Base-by-base conservation (phyloP, 2,329 filamentous ascomycete species). In the Hirsutella thompsonii region DNA sequence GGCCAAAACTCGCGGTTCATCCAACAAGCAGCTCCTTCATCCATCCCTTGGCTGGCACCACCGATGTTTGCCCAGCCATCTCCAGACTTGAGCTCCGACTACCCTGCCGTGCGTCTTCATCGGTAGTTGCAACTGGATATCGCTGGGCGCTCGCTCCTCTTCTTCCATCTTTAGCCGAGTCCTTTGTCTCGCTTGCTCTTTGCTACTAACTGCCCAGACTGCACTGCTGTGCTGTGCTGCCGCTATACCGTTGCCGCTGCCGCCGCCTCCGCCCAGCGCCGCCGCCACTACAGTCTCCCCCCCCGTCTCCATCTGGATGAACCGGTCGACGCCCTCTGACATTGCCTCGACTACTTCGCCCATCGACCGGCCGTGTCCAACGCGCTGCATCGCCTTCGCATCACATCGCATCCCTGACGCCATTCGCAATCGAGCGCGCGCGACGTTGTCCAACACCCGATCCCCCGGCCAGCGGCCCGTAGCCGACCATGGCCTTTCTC, bases 401-500 rank as follows among this genome's bases (percentile, higher is more conserved):
- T 26, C 35, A 23, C 19, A 29, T 32, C 38, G 41, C 44, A 41
- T 40, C 33, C 32, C 36, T 16, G 32, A 16, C 14, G 9, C 32
- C 32, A 16, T n/a, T 37, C 28, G 30, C 30, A 21, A 6, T 26
- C 23, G 23, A 26, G 11, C 10, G 44, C 49, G 41, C 44, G 49
- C 47, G 53, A 44, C 45, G 44, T 41, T 45, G 42, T 40, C 39
- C 42, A 46, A 42, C 36, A 4, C 26, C 41, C 52, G 23, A 11
- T 6, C 23, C 55, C 52, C 59, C 59, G 56, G 56, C 52, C 53
- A 57, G 59, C 60, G 58, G 46, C 60, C 56, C 54, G 52, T 58
- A 55, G 62, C 53, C 55, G 60, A 69, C 61, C 62, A 88, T 88
- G 83, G 79, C 83, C 50, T 88, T 88, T 62, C 72, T 88, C 46